Evolutionary conservation across 306 rosid species (phyloP).

Genomic region (Potentilla sterilis): DNA sequence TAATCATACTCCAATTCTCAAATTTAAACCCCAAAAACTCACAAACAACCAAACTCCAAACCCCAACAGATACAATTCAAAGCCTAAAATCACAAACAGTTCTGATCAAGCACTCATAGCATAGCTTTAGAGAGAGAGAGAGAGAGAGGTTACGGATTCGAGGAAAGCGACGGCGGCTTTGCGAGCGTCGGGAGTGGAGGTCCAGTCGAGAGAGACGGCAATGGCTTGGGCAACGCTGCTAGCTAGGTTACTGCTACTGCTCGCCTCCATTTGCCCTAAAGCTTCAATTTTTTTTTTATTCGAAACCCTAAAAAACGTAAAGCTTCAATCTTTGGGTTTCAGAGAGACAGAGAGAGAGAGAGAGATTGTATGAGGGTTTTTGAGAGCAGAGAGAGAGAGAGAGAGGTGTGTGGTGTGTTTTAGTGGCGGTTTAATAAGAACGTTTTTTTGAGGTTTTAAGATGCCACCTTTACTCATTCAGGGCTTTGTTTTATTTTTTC

Average conservation of each 20-base stretch:
- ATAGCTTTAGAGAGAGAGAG: too few relatives aligned
- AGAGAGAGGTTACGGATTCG: constrained; percentile 52
- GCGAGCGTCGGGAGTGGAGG: constrained; percentile 65
- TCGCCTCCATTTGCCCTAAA: constrained; percentile 49
- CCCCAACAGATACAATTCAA: neutral
- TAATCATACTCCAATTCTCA: neutral
- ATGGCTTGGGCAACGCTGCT: constrained; percentile 86
- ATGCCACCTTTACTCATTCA: neutral
- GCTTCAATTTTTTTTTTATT: neutral
- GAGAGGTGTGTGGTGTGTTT: neutral
- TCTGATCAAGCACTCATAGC: neutral
- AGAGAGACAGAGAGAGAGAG: neutral
- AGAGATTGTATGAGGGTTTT: neutral
- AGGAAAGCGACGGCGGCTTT: constrained; percentile 69
- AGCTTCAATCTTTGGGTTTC: neutral
- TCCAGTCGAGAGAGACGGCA: constrained; percentile 78
- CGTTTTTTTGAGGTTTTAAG: neutral
- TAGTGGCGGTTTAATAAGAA: neutral
- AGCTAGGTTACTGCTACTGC: constrained; percentile 22
- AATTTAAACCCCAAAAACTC: neutral
- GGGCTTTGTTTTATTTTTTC: neutral
- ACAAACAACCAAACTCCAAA: neutral
- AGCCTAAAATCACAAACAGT: neutral
- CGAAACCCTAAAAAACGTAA: neutral
- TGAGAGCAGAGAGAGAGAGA: neutral